Percentiles rank a stretch among this genome's conserved stretches.
These are phyloP conservation scores for Striga asiatica DNA, from an alignment of 257 asterid genomes.

Conservation along the genomic window DNA sequence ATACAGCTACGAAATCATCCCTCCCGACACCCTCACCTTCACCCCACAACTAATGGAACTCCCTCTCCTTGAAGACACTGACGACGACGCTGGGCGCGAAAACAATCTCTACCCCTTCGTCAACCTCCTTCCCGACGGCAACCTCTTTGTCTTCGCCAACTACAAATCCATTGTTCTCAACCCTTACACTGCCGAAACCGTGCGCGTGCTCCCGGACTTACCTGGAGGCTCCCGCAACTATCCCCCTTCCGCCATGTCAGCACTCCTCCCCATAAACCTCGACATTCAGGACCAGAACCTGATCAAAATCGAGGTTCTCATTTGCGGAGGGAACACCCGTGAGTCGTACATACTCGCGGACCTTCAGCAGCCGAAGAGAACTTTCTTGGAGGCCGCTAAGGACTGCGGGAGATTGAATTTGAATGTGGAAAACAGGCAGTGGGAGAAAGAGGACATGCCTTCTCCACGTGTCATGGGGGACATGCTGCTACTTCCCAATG, in stretches of 20 bases:
- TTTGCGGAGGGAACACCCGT: conserved; percentile 68
- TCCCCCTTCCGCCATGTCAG: conserved; percentile 71
- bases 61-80: conserved; percentile 46
- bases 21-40: conserved; percentile 36
- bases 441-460: conserved; percentile 79
- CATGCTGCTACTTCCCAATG: conserved; percentile 56
- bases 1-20: conserved; percentile 55
- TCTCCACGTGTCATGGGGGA: conserved; percentile 78
- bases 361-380: conserved; percentile 27
- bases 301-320: conserved; percentile 31
- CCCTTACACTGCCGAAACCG: conserved; percentile 42
- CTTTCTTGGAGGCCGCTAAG: conserved; percentile 39
- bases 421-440: conserved; percentile 17
- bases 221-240: conserved; percentile 65
- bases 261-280: conserved; percentile 64
- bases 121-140: conserved; percentile 78
- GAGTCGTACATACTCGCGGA: conserved; percentile 42
- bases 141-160: conserved; percentile 65
- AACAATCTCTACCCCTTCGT: conserved; percentile 80
- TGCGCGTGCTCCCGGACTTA: conserved; percentile 49
- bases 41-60: conserved; percentile 26
- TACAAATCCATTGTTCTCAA: conserved; percentile 50
- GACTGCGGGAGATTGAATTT: conserved; percentile 56
- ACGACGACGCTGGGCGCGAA: conserved; percentile 42
- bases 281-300: not conserved